Evolutionary conservation across 352 stramenopile genomes (phyloP), one percentile per base, ranked within the genome.

Genomic region (Globisporangium canariense): DNA sequence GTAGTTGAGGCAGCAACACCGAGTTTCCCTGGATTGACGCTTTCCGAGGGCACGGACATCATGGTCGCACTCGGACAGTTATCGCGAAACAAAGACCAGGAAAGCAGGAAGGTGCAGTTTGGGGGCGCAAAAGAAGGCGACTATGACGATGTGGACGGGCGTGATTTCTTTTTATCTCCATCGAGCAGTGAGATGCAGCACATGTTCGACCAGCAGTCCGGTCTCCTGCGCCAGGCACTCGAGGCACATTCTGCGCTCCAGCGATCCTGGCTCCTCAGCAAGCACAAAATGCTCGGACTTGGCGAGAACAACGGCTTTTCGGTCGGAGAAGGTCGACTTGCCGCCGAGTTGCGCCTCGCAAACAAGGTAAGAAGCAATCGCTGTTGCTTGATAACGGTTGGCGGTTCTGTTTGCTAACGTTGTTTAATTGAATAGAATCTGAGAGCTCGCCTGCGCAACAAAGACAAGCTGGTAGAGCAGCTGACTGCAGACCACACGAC

Each of bases 141-240:
- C 58, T 66, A 86, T 5, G 78, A 93, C 43, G 79, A 74, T 45
- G 65, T 86, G 41, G 81, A 90, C 60, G 78, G 74, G 20, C 77
- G 78, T 36, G 83, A 94, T 49, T 84, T 90, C 60, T 92, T 94
- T 47, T 69, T 95, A 14, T 92, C 83, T 36, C 85, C 84, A n/a
- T 95, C 87, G 30, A 90, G 70, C 10, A 91, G 79, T 53, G 87
- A 95, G 67, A 92, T 95, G 84, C 79, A 95, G 70, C 81, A 90
- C 66, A 93, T 95, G 87, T 92, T 95, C 66, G 76, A 92, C 28
- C 87, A 95, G 66, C 87, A 95, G 50, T 92, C 87, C 4, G 76
- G 70, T 14, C 40, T 91, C 18, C 73, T 95, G 3, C 83, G 87
- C 18, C 78, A 70, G 40, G 79, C 87, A 20, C 75, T 95, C 66